Percentiles rank a stretch among this genome's conserved stretches.
phyloP scores from a whole-genome alignment of 495 filamentous ascomycete genomes.

The Parachaetomium inaequale region DNA sequence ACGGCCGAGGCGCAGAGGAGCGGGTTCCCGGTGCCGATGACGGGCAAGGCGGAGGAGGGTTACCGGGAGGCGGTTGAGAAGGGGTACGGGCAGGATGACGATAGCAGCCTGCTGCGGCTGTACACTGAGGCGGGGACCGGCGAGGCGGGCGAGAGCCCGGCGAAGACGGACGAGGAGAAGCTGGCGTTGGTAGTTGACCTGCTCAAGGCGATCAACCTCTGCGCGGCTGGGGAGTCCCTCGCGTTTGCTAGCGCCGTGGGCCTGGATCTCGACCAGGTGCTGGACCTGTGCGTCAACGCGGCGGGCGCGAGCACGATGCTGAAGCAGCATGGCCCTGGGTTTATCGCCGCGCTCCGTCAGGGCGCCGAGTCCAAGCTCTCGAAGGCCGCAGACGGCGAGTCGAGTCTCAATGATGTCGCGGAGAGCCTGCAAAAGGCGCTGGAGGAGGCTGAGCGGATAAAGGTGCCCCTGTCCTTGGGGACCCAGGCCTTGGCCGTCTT shows the following conservation, averaged over 20 bases:
- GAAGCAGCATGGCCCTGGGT: constrained; percentile 52
- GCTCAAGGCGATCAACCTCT: constrained; percentile 62
- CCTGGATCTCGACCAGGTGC: constrained; percentile 63
- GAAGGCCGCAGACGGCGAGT: constrained; percentile 4
- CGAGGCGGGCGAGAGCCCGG: constrained; percentile 38
- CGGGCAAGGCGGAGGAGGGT: constrained; percentile 65
- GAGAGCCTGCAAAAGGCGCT: constrained; percentile 49
- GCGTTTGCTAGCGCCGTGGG: constrained; percentile 60
- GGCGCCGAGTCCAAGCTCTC: constrained; percentile 22
- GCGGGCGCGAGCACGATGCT: constrained; percentile 65
- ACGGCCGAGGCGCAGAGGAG: constrained; percentile 60
- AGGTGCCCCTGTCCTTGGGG: constrained; percentile 41
- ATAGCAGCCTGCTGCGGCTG: constrained; percentile 64
- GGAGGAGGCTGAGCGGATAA: constrained; percentile 47
- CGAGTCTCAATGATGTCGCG: constrained; percentile 41
- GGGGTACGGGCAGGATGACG: constrained; percentile 64
- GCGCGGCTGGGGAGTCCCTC: constrained; percentile 62
- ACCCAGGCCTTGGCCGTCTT: constrained; percentile 38
- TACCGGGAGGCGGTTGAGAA: constrained; percentile 58
- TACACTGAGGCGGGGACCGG: constrained; percentile 45
- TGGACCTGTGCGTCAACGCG: constrained; percentile 63
- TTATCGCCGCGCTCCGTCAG: constrained; percentile 43
- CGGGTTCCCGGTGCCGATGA: constrained; percentile 66
- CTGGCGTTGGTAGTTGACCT: constrained; percentile 56
- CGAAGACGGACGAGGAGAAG: constrained; percentile 40